Base-by-base conservation (phyloP, 805 yeast genomes). In the Wickerhamomyces xylosicus region DNA sequence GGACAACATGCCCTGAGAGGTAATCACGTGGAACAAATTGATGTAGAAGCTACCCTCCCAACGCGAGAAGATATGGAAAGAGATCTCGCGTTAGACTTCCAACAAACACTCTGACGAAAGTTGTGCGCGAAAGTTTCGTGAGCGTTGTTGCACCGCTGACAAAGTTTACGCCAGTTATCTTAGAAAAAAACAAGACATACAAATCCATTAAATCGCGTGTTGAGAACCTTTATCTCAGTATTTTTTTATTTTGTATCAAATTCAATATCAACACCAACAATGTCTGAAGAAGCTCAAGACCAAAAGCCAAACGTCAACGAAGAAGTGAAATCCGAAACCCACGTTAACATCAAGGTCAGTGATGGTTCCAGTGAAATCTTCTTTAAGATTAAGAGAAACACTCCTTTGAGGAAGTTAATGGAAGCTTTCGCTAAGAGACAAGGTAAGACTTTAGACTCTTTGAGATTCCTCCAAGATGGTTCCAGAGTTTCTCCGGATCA, bases 341-440 rank as follows among this genome's bases (percentile, higher is more conserved):
- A 87, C 64, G 83, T 92, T 62, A 87, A 85, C 69, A 67, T 92
- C 63, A 87, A 86, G 62, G 98, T 92, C 36, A 79, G 95, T 28
- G 98, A 92, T 61, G 95, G 95, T 36, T 71, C 81, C 39, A 82
- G 95, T 17, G 99, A 92, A 61, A 89, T 92, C 46, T 87, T 83
- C 62, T 92, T 92, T 79, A 89, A 90, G 63, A 90, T 92, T 62
- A 87, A 89, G 67, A 75, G 85, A 64, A 72, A 89, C 32, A 92
- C 98, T 5, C 95, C 90, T 36, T 73, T 92, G 69, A 84, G 77
- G 62, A 84, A 95, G 66, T 77, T 92, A 54, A 90, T 92, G 87
- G 97, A 90, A 56, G 95, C 97, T 11, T 92, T 90, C 61, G 94
- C 97, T 61, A 89, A 89, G 66, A 84, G 98, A 69, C 95, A 90